Evolutionary conservation across 2,329 filamentous ascomycete species (phyloP).

Genomic region (Fusarium succisae): DNA sequence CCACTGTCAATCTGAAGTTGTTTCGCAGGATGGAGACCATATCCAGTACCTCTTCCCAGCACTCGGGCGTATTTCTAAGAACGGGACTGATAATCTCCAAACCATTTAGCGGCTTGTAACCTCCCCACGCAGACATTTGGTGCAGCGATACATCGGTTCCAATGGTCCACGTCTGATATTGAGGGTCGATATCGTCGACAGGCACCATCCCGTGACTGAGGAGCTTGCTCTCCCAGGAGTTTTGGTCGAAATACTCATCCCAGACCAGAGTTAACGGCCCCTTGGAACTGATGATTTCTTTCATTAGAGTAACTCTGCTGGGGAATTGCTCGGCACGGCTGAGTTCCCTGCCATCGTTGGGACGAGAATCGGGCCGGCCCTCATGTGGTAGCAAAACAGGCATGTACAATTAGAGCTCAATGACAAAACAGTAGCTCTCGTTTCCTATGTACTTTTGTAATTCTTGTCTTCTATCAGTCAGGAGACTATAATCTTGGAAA

Average conservation of each 20-base stretch:
- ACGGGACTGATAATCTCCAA: constrained; percentile 28
- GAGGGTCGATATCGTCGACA: not conserved
- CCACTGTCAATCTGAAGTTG: constrained; percentile 12
- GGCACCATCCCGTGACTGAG: not conserved
- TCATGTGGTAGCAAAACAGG: not conserved
- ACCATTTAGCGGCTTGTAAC: constrained; percentile 4
- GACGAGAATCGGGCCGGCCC: not conserved
- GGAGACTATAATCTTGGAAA: not conserved
- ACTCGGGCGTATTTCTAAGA: constrained; percentile 9
- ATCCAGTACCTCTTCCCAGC: constrained; percentile 29
- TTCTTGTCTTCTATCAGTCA: not conserved
- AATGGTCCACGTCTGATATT: constrained; percentile 26
- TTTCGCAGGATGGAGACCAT: constrained; percentile 20
- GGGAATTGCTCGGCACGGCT: not conserved
- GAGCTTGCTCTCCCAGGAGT: constrained; percentile 1
- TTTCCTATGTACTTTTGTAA: not conserved
- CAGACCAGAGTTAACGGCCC: not conserved
- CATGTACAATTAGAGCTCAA: constrained; percentile 32
- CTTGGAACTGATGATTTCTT: not conserved
- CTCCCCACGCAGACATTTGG: not conserved
- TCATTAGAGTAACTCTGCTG: not conserved
- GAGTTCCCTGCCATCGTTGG: constrained; percentile 10
- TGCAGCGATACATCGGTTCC: not conserved
- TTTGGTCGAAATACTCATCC: not conserved
- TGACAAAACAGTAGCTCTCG: constrained; percentile 27